Base-by-base conservation (phyloP, 768 basidiomycete genomes). In the Pseudohyphozyma bogoriensis region DNA sequence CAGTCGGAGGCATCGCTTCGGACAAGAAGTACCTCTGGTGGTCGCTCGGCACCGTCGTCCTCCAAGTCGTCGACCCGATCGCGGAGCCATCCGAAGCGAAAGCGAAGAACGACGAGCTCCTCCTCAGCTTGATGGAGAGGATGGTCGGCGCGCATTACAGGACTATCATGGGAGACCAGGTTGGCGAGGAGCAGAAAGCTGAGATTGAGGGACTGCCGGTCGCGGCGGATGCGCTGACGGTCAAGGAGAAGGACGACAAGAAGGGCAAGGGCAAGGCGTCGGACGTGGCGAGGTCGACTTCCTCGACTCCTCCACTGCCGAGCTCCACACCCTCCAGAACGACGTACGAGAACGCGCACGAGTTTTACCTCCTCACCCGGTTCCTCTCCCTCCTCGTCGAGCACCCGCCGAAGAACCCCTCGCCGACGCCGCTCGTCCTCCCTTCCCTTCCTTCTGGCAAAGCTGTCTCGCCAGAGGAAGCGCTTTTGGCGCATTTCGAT, bases 301-400 rank as follows among this genome's bases (percentile, higher is more conserved):
- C 33, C 5, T 12, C 36, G 8, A 29, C 36, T 24, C 50, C 33
- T 28, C 46, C n/a, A 16, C 47, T 9, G 18, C n/a, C 24, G 13
- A 18, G 4, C 47, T 29, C 5, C 13, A 29, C 13, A 26, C 24
- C 4, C 39, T 54, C 28, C 51, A 49, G n/a, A n/a, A n/a, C n/a
- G n/a, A n/a, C n/a, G n/a, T 60, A 51, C 50, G 39, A 36, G 16
- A 39, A 58, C n/a, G 39, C 65, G 9, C 55, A 66, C 56, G 65
- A 66, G 31, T 66, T 60, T 56, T 55, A 60, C 61, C 32, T 63
- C 36, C 49, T 49, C 22, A 54, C 61, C 11, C 51, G 66, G 4
- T 13, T 67, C 12, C 59, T 67, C 55, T 62, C 61, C 57, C 54
- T 66, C 7, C 59, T 62, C 8, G 62, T 56, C 12, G 55, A 56